phyloP scores from a whole-genome alignment of 2,329 filamentous ascomycete genomes.

The Colletotrichum godetiae region DNA sequence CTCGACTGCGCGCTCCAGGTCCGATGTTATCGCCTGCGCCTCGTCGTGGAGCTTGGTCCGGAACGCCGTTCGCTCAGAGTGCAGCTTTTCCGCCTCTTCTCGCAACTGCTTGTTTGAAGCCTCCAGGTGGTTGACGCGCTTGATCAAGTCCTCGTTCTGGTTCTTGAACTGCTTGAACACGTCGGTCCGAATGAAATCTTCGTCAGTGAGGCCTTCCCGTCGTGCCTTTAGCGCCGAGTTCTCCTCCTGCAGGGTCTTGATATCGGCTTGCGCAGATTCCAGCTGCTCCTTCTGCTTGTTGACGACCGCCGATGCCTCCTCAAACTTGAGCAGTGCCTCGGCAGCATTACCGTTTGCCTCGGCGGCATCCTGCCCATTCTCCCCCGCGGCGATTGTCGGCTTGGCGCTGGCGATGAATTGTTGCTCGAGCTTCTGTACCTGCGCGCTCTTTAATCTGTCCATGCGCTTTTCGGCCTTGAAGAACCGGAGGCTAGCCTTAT shows the following conservation, averaged over 20 bases:
- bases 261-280: slow-evolving; percentile 81
- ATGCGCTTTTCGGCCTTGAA: slow-evolving; percentile 96
- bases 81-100: slow-evolving; percentile 86
- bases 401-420: slow-evolving; percentile 80
- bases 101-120: slow-evolving; percentile 86
- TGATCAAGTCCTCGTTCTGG: slow-evolving; percentile 93
- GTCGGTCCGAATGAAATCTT: slow-evolving; percentile 93
- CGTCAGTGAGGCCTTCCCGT: slow-evolving; percentile 82
- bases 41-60: slow-evolving; percentile 86
- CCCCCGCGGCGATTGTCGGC: slow-evolving; percentile 56
- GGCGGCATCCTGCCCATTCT: slow-evolving; percentile 66
- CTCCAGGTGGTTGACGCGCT: slow-evolving; percentile 90
- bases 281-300: slow-evolving; percentile 91
- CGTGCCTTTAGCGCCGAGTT: slow-evolving; percentile 78
- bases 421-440: slow-evolving; percentile 91
- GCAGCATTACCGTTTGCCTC: slow-evolving; percentile 67
- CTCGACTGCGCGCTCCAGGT: slow-evolving; percentile 85
- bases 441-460: slow-evolving; percentile 87
- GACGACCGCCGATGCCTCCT: slow-evolving; percentile 80
- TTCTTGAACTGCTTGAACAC: slow-evolving; percentile 92
- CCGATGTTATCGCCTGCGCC: slow-evolving; percentile 75
- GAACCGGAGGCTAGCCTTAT: slow-evolving; percentile 89
- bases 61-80: slow-evolving; percentile 86
- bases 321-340: slow-evolving; percentile 80
- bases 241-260: slow-evolving; percentile 79